phyloP scores from a whole-genome alignment of 139 green algal genomes.

The Coelastrella sp. region DNA sequence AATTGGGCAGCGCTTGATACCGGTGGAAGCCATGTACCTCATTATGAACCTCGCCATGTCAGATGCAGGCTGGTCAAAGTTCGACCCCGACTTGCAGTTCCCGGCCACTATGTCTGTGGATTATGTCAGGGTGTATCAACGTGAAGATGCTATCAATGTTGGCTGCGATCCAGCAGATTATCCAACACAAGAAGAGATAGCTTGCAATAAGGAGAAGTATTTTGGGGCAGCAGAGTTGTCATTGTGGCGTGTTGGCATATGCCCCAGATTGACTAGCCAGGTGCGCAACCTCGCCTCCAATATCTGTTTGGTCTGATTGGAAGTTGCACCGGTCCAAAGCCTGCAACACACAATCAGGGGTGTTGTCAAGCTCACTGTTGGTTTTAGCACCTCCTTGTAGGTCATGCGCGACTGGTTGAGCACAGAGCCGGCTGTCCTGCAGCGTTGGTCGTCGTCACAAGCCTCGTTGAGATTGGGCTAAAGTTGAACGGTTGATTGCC shows the following conservation, averaged over 20 bases:
- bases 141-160: neutral
- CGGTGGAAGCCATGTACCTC: slow-evolving; percentile 64
- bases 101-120: slow-evolving; percentile 1
- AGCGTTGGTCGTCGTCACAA: no score
- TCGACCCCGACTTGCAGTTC: neutral
- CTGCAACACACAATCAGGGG: no score
- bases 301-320: no score
- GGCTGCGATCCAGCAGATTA: neutral
- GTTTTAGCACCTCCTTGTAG: no score
- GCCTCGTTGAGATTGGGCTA: no score
- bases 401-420: no score
- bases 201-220: neutral
- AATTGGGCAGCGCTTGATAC: slow-evolving; percentile 57
- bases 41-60: slow-evolving; percentile 74
- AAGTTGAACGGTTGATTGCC: no score
- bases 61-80: slow-evolving; percentile 45
- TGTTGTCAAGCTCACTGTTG: no score
- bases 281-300: no score
- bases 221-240: neutral
- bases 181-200: neutral
- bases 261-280: no score
- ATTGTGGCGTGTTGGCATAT: neutral
- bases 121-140: neutral
- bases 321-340: no score
- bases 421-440: no score